A percentile compares a stretch with the other conserved stretches of the same genome.
phyloP scores from a whole-genome alignment of 768 basidiomycete genomes.

The Leccinum broughii region DNA sequence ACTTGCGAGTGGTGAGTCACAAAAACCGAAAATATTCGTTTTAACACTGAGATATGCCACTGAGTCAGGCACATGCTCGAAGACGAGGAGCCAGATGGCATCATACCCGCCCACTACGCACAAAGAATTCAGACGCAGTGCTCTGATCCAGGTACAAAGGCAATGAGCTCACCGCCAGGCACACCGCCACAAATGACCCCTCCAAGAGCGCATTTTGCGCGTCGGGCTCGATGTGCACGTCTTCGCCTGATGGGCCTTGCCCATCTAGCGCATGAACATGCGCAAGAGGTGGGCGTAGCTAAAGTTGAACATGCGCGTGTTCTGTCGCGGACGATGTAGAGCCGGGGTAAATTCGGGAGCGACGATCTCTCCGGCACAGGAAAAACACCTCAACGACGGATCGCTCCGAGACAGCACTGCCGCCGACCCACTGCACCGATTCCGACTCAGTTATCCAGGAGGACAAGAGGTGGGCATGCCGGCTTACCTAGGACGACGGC shows the following conservation, averaged over 20 bases:
- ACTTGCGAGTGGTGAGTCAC: no score
- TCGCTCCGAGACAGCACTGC: constrained; percentile 5
- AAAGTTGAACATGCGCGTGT: constrained; percentile 29
- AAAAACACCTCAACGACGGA: constrained; percentile 55
- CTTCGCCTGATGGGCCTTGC: constrained; percentile 51
- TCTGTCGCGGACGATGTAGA: constrained; percentile 29
- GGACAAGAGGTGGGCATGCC: neutral
- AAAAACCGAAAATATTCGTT: no score
- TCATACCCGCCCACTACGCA: constrained; percentile 91
- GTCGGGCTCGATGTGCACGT: constrained; percentile 7
- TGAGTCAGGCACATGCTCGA: no score
- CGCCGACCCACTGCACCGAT: constrained; percentile 46
- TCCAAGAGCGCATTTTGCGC: constrained; percentile 83
- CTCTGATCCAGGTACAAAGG: neutral
- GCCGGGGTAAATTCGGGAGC: neutral
- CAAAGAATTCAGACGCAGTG: neutral
- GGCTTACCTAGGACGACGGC: constrained; percentile 55
- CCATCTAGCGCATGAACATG: constrained; percentile 52
- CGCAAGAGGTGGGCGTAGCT: no score
- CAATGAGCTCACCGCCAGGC: constrained; percentile 44
- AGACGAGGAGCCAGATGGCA: constrained; percentile 92
- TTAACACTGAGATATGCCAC: no score
- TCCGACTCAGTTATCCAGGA: neutral
- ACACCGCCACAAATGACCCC: constrained; percentile 92
- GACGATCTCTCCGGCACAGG: neutral